Base-by-base conservation (phyloP, 441 rosid genomes). In the Jatropha podagrica region DNA sequence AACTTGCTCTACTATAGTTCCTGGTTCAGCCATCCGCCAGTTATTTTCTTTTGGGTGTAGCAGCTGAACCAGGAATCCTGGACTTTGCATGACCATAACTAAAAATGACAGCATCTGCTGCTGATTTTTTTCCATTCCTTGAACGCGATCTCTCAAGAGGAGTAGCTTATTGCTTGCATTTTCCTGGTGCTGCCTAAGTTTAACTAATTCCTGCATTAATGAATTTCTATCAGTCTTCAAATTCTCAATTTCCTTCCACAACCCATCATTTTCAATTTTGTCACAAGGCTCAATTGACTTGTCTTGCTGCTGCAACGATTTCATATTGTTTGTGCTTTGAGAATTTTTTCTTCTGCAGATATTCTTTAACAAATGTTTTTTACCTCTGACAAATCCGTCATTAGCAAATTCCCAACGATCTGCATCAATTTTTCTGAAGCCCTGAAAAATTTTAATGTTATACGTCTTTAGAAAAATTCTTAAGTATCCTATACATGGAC, bases 81-180 rank as follows among this genome's bases (percentile, higher is more conserved):
- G 99, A 67, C 78, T 89, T 85, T 93, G 93, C 91, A 95, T 86
- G 46, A 90, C 97, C 99, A 91, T 88, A 27, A 91, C 89, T 73
- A 95, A 80, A 83, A 95, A 93, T 7, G 99, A 95, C 52, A 95
- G 89, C 99, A 95, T 85, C 89, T 92, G 95, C 73, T 93, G 96
- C 75, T 92, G 98, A 77, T 87, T 89, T 82, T 88, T 89, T 85
- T 95, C 99, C 94, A 93, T 92, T 67, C 96, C 95, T 76, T 92
- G 94, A 73, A 95, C 75, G 14, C 88, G 84, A 49, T 93, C 95
- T 81, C 91, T 79, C 81, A 90, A 79, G 41, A 82, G 80, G 54
- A 85, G 72, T 86, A 95, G 71, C 70, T 89, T 93, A 38, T 84
- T 88, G 26, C 90, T 93, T 0, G 96, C 83, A 61, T 74, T 82